phyloP scores from a whole-genome alignment of 2,329 filamentous ascomycete species.

The Aspergillus fumigatus region DNA sequence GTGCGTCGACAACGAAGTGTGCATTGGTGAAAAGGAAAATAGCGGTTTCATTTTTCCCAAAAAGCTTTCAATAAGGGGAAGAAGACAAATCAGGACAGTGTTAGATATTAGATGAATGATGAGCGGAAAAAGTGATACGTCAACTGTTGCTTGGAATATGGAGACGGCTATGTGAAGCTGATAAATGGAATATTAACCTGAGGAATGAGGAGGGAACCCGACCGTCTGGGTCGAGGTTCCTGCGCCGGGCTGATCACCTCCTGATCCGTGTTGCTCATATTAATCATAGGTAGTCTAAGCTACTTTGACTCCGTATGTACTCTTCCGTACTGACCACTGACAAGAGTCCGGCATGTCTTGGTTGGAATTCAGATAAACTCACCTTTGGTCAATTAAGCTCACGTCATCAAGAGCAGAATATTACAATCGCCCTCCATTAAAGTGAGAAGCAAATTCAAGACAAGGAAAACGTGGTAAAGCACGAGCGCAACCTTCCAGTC shows the following conservation, averaged over 20 bases:
- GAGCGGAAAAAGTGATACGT: not conserved
- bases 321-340: not conserved
- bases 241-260: conserved; percentile 23
- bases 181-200: not conserved
- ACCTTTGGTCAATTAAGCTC: not conserved
- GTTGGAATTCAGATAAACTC: not conserved
- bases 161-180: not conserved
- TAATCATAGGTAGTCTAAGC: not conserved
- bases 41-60: not conserved
- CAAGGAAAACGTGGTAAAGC: not conserved
- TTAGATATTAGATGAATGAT: not conserved
- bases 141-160: not conserved
- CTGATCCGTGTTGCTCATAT: conserved; percentile 11
- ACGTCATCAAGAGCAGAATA: not conserved
- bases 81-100: not conserved
- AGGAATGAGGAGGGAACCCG: conserved; percentile 14
- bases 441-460: not conserved
- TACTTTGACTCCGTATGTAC: too few relatives aligned
- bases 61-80: not conserved
- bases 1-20: not conserved
- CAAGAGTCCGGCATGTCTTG: not conserved
- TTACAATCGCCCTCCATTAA: not conserved
- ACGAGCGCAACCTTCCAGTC: not conserved
- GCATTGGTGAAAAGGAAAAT: not conserved
- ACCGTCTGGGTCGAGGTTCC: conserved; percentile 27